phyloP scores from a whole-genome alignment of 176 grass and related monocot species.

The Tillandsia leiboldiana region DNA sequence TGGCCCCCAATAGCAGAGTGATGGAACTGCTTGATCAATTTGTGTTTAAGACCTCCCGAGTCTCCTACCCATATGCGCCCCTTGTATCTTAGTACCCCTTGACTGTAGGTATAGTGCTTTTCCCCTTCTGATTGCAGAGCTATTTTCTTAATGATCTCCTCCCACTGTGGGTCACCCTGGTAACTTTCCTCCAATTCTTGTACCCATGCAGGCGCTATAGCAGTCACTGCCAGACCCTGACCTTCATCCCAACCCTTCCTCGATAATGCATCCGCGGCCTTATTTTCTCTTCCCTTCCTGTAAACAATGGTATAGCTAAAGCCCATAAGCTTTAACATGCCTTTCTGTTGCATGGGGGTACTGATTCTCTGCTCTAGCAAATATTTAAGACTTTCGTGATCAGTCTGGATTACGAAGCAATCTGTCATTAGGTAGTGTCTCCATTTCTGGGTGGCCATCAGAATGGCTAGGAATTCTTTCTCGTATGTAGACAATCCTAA shows the following conservation, averaged over 20 bases:
- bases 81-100: neutral
- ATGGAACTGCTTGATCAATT: too few relatives aligned
- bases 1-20: neutral
- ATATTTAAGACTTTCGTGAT: neutral
- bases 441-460: neutral
- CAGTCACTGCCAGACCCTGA: neutral
- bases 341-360: neutral
- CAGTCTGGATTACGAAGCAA: neutral
- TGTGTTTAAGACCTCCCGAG: too few relatives aligned
- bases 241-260: neutral
- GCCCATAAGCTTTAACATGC: neutral
- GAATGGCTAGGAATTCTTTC: neutral
- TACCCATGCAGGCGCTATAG: too few relatives aligned
- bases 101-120: neutral
- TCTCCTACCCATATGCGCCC: neutral
- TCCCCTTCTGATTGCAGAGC: neutral
- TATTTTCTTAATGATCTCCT: neutral
- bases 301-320: neutral
- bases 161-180: neutral
- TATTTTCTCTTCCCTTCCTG: neutral
- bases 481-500: neutral
- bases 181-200: too few relatives aligned
- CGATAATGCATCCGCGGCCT: neutral
- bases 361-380: slow-evolving; percentile 5
- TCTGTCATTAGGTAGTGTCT: neutral